These are phyloP conservation scores for Isatis lusitanica DNA, from an alignment of 441 rosid genomes.

Conservation along the genomic window DNA sequence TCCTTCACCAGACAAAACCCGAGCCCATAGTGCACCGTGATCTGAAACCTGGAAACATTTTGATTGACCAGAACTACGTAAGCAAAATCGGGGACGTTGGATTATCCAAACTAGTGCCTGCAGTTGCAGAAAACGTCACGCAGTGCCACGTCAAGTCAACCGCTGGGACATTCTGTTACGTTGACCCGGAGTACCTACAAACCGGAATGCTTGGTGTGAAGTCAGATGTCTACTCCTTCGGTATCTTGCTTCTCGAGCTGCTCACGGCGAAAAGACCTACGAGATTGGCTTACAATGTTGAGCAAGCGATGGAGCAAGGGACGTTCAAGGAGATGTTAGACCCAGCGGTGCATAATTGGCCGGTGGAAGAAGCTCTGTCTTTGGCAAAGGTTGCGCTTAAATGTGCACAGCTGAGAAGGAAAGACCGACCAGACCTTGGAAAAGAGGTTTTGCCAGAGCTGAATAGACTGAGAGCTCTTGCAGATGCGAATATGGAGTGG, in stretches of 20 bases:
- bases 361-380: slow-evolving; percentile 50
- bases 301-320: slow-evolving; percentile 46
- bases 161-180: slow-evolving; percentile 71
- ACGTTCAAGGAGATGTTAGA: slow-evolving; percentile 52
- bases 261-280: slow-evolving; percentile 58
- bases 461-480: slow-evolving; percentile 47
- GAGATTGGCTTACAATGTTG: slow-evolving; percentile 49
- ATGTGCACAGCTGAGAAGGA: slow-evolving; percentile 60
- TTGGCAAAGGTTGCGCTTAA: slow-evolving; percentile 54
- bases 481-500: slow-evolving; percentile 43
- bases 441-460: slow-evolving; percentile 61
- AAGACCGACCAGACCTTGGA: slow-evolving; percentile 71
- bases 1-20: slow-evolving; percentile 74
- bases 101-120: slow-evolving; percentile 63
- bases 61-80: slow-evolving; percentile 63
- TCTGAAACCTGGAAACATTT: slow-evolving; percentile 69
- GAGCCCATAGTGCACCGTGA: slow-evolving; percentile 80
- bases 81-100: slow-evolving; percentile 77
- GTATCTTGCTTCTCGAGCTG: slow-evolving; percentile 65
- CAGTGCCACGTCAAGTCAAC: slow-evolving; percentile 53
- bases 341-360: slow-evolving; percentile 63
- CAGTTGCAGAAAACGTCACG: slow-evolving; percentile 56
- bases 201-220: slow-evolving; percentile 75
- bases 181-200: slow-evolving; percentile 78
- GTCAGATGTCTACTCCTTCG: slow-evolving; percentile 70